phyloP scores from a whole-genome alignment of 129 eudicot genomes.

The Gnaphalium uliginosum region DNA sequence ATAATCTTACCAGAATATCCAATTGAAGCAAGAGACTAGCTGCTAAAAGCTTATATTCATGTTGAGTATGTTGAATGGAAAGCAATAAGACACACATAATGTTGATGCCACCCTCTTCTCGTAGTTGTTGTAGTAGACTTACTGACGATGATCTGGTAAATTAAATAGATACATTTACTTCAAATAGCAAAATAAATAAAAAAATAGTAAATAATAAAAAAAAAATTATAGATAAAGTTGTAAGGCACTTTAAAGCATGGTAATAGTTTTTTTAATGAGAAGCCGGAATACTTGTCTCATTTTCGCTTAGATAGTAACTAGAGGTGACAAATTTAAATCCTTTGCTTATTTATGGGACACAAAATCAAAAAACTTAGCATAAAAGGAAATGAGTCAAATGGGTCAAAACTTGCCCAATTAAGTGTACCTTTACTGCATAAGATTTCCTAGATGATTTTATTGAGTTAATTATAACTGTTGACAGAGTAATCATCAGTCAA shows the following conservation, averaged over 20 bases:
- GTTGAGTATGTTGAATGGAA: conserved; percentile 55
- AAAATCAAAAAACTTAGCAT: neutral
- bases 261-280: neutral
- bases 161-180: conserved; percentile 4
- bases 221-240: neutral
- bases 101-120: conserved; percentile 49
- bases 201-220: too few relatives aligned
- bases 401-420: neutral
- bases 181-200: neutral
- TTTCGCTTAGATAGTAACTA: neutral
- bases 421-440: neutral
- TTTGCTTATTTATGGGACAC: neutral
- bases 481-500: too few relatives aligned
- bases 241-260: neutral
- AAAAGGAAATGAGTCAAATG: neutral
- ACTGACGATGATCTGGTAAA: conserved; percentile 58
- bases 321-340: neutral
- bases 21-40: conserved; percentile 73
- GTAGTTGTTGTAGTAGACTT: conserved; percentile 53
- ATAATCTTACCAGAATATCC: conserved; percentile 55
- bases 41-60: conserved; percentile 64
- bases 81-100: conserved; percentile 54
- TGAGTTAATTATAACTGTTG: neutral
- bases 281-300: neutral
- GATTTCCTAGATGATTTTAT: neutral